Conservation (phyloP, 225 moss, liverwort and hornwort species). For the Thuidium tamariscinum region DNA sequence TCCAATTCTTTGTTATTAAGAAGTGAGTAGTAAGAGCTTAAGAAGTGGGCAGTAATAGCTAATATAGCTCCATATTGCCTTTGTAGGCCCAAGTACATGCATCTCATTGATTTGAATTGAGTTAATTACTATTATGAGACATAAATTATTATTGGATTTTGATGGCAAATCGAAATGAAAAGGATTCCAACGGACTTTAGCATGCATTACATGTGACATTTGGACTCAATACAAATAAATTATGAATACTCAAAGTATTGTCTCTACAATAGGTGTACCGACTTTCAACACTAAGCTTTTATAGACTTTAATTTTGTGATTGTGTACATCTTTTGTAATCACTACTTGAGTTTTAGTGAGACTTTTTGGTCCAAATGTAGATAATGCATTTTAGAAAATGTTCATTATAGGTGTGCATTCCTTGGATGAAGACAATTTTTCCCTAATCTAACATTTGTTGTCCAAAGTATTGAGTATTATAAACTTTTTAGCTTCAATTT, state of each 20-base stretch:
- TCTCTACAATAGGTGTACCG: neutral
- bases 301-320: neutral
- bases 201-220: neutral
- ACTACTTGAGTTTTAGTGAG: neutral
- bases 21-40: rapidly evolving
- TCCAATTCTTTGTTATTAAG: neutral
- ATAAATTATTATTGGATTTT: neutral
- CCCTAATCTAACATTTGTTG: rapidly evolving
- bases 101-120: no score
- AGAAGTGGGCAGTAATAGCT: rapidly evolving
- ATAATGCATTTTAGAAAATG: rapidly evolving
- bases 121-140: no score
- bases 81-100: neutral
- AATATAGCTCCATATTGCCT: no score
- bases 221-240: rapidly evolving
- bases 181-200: rapidly evolving
- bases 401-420: neutral
- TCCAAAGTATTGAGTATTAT: neutral
- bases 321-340: neutral
- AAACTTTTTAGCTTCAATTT: neutral
- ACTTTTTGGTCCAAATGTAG: neutral
- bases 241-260: no score
- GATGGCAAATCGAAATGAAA: neutral
- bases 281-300: neutral
- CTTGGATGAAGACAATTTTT: neutral